Evolutionary conservation across 306 rosid species (phyloP).

Genomic region (Trifolium fragiferum): DNA sequence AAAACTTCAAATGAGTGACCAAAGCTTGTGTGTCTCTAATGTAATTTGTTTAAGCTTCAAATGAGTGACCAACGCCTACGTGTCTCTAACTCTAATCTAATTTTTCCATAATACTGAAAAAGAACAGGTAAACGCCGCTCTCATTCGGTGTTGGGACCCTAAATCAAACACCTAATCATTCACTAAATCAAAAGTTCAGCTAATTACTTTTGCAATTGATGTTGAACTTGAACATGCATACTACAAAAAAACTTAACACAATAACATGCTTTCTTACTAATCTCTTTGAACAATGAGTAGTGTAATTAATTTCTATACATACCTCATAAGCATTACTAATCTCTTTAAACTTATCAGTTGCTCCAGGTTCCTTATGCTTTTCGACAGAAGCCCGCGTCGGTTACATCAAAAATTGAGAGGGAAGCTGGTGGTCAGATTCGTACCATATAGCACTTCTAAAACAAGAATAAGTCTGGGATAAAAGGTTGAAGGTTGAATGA

Average conservation of each 20-base stretch:
- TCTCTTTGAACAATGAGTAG: no score
- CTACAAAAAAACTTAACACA: conserved; percentile 6
- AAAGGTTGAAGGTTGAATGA: no score
- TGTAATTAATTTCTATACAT: no score
- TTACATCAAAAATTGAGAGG: no score
- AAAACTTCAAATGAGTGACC: background rate
- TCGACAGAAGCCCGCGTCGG: no score
- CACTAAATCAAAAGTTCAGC: background rate
- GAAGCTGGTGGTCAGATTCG: no score
- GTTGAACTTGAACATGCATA: background rate
- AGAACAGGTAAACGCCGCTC: background rate
- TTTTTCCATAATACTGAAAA: background rate
- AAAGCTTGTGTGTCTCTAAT: background rate
- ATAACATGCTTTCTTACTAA: background rate
- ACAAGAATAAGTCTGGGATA: no score
- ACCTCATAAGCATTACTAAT: conserved; percentile 98
- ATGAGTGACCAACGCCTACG: conserved; percentile 1
- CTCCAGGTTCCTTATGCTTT: conserved; percentile 97
- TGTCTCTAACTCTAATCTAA: background rate
- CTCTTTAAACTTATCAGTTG: conserved; percentile 94
- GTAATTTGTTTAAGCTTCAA: background rate
- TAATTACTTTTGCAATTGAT: background rate
- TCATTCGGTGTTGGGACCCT: background rate
- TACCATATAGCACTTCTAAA: no score
- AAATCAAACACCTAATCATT: conserved; percentile 16